Evolutionary conservation across 805 yeast genomes (phyloP), one percentile per base, ranked within the genome.

Genomic region (Torulaspora maleeae): DNA sequence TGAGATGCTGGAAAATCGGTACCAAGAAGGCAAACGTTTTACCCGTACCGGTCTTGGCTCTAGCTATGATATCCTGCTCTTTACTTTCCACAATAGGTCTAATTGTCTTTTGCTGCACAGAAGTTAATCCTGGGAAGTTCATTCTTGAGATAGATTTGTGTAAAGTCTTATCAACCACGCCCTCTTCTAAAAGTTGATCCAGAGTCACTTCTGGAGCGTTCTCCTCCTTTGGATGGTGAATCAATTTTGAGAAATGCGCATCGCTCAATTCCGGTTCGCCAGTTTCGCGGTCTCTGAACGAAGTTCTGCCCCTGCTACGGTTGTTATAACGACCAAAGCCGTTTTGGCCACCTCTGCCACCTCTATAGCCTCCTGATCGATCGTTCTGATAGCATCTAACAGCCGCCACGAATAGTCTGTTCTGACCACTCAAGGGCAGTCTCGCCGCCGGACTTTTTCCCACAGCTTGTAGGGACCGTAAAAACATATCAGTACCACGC

Each of bases 1-100:
- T 69, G 67, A 59, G 70, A 52, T 78, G 75, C 59, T 87, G 84
- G 37, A 87, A 68, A 10, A 86, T 69, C 2, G 96, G 96, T 35
- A 90, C 71, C 49, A 90, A 83, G 64, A 87, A 89, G 0, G 96
- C 95, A 51, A 86, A 79, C 0, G 97, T 89, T 64, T 89, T 89
- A 59, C 97, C 97, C 2, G 97, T 89, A 63, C 97, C 97, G 3
- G 97, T 89, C 64, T 87, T 87, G 22, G 97, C 96, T 58, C 95
- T 75, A 30, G 88, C 89, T 17, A 89, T 87, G 35, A 87, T 72
- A 27, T 70, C 67, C 24, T 50, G 50, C 13, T 72, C 63, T n/a
- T 74, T 69, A 32, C 71, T 69, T 12, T 69, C 58, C 32, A 84
- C 66, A 34, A 79, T 73, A 17, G 86, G 83, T 38, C 73, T 69